Evolutionary conservation across 2,329 filamentous ascomycete species (phyloP).

Genomic region (Didymella pomorum): DNA sequence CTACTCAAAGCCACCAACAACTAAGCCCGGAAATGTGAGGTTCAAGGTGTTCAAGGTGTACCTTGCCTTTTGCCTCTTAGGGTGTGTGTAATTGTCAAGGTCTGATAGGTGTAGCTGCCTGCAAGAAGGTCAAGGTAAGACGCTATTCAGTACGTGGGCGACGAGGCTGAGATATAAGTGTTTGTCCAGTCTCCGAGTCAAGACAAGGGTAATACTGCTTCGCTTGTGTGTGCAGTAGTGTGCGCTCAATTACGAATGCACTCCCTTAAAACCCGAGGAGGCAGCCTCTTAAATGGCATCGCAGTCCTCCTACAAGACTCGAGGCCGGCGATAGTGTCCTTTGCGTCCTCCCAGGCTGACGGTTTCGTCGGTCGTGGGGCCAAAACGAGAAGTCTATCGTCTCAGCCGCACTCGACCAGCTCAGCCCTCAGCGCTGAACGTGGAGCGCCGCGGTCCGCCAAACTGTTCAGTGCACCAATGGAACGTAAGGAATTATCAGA

Average conservation of each 20-base stretch:
- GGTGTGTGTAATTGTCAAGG: neutral
- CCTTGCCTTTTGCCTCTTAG: neutral
- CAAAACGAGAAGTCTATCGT: constrained; percentile 21
- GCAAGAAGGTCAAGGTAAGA: constrained; percentile 4
- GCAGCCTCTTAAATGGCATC: constrained; percentile 17
- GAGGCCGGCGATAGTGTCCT: constrained; percentile 16
- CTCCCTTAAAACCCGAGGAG: constrained; percentile 10
- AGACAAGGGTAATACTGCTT: constrained; percentile 8
- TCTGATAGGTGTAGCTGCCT: constrained; percentile 6
- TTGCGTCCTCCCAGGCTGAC: constrained; percentile 17
- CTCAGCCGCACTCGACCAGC: constrained; percentile 22
- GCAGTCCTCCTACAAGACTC: constrained; percentile 13
- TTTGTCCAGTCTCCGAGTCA: constrained; percentile 4
- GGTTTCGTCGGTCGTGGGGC: constrained; percentile 19
- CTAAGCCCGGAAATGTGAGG: neutral
- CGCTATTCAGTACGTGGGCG: constrained; percentile 8
- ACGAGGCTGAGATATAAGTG: constrained; percentile 13
- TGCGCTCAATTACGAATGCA: constrained; percentile 14
- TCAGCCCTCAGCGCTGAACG: constrained; percentile 20
- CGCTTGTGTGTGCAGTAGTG: constrained; percentile 18
- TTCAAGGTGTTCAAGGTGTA: constrained; percentile 1
- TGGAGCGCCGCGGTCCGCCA: constrained; percentile 18
- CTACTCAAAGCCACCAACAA: constrained; percentile 18
- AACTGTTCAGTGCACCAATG: constrained; percentile 15
- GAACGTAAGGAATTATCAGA: constrained; percentile 10